These are phyloP conservation scores for Prunus davidiana DNA, from an alignment of 306 rosid species.

Conservation along the genomic window DNA sequence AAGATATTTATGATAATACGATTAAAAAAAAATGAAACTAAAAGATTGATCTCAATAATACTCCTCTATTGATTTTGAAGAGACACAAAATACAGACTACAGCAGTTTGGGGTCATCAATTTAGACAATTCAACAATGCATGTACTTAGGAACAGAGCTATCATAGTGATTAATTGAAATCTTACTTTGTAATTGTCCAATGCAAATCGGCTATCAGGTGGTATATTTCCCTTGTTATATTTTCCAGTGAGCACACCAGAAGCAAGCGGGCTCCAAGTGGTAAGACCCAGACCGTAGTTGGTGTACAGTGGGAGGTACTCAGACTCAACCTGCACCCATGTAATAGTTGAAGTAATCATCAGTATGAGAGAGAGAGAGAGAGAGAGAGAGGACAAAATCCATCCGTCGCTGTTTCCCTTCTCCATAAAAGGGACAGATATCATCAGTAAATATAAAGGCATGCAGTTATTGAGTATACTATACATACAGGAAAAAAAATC, in stretches of 20 bases:
- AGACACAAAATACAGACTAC: not conserved
- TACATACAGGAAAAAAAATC: not conserved
- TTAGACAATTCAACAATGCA: not conserved
- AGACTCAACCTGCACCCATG: slow-evolving; percentile 62
- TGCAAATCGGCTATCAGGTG: slow-evolving; percentile 88
- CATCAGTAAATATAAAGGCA: not conserved
- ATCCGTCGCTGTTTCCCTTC: not conserved
- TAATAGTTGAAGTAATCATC: not conserved
- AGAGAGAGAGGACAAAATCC: not conserved
- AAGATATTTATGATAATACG: not conserved
- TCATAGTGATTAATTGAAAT: not conserved
- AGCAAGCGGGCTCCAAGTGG: slow-evolving; percentile 97
- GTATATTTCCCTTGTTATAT: slow-evolving; percentile 78
- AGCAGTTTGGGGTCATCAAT: not conserved
- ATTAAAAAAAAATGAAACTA: not conserved
- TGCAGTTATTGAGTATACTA: too few species aligned
- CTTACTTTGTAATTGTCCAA: slow-evolving; percentile 92
- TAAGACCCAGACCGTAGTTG: slow-evolving; percentile 74
- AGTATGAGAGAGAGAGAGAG: not conserved
- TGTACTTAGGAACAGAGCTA: not conserved
- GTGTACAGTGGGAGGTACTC: slow-evolving; percentile 83
- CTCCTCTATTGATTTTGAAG: not conserved
- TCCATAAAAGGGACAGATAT: not conserved
- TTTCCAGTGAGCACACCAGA: slow-evolving; percentile 98
- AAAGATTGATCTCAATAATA: not conserved